Evolutionary conservation across 495 filamentous ascomycete species (phyloP).

Genomic region (Aspergillus funiculosus): DNA sequence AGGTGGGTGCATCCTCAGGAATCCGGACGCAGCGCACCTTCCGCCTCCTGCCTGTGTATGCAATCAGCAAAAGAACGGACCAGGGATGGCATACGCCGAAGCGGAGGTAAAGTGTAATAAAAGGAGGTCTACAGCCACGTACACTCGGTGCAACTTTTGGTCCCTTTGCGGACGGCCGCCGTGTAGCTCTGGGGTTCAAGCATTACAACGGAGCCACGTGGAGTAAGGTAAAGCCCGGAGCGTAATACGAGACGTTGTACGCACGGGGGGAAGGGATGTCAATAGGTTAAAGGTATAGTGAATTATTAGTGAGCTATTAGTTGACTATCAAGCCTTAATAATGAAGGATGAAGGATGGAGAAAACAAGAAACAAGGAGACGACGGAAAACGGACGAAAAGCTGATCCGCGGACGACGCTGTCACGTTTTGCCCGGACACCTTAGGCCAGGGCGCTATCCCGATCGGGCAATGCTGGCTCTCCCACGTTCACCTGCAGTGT

Average conservation of each 20-base stretch:
- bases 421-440: neutral
- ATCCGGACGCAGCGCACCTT: conserved; percentile 26
- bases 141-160: conserved; percentile 40
- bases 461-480: neutral
- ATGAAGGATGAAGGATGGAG: neutral
- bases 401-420: conserved; percentile 15
- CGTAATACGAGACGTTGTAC: too few relatives aligned
- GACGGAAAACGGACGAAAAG: conserved; percentile 11
- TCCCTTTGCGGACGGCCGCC: conserved; percentile 27
- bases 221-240: neutral
- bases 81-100: too few relatives aligned
- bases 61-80: neutral
- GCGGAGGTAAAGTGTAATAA: too few relatives aligned
- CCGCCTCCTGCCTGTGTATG: conserved; percentile 21
- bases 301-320: too few relatives aligned
- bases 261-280: too few relatives aligned
- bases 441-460: neutral
- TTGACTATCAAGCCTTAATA: neutral
- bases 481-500: neutral
- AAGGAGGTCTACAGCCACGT: conserved; percentile 3
- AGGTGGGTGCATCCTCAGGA: conserved; percentile 17
- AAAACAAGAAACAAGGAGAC: neutral
- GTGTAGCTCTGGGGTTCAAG: conserved; percentile 1
- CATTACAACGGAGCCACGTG: conserved; percentile 3
- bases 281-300: too few relatives aligned